phyloP scores from a whole-genome alignment of 148 eudicot genomes.

The Amaranthus cruentus region DNA sequence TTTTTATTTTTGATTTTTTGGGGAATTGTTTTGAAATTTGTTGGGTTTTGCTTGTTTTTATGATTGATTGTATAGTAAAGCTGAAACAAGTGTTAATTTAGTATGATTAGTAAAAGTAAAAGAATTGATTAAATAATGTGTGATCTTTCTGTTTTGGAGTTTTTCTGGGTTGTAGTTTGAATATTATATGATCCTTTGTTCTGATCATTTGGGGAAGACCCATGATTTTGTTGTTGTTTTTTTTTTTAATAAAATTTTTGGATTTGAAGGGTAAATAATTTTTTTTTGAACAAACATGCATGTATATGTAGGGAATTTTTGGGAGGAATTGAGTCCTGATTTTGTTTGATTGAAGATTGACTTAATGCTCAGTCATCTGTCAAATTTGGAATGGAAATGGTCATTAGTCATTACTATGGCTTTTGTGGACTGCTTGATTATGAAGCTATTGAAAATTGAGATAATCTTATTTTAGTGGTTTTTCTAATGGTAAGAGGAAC shows the following conservation, averaged over 20 bases:
- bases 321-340: background rate
- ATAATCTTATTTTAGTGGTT: background rate
- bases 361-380: background rate
- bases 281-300: background rate
- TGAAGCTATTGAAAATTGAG: conserved; percentile 2
- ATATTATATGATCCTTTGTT: background rate
- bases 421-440: conserved; percentile 7
- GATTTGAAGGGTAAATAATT: background rate
- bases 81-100: background rate
- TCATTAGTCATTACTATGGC: background rate
- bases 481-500: too few relatives aligned
- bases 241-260: background rate
- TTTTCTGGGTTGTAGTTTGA: background rate
- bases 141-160: background rate
- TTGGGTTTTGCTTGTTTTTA: background rate
- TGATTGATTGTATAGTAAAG: background rate
- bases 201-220: background rate
- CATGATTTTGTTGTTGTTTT: background rate
- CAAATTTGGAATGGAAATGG: background rate
- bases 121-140: too few relatives aligned
- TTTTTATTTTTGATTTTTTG: background rate
- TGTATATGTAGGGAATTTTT: background rate
- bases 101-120: background rate
- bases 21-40: background rate
- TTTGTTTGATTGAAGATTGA: background rate